Base-by-base conservation (phyloP, 345 rosid species). In the Camelina hispida region DNA sequence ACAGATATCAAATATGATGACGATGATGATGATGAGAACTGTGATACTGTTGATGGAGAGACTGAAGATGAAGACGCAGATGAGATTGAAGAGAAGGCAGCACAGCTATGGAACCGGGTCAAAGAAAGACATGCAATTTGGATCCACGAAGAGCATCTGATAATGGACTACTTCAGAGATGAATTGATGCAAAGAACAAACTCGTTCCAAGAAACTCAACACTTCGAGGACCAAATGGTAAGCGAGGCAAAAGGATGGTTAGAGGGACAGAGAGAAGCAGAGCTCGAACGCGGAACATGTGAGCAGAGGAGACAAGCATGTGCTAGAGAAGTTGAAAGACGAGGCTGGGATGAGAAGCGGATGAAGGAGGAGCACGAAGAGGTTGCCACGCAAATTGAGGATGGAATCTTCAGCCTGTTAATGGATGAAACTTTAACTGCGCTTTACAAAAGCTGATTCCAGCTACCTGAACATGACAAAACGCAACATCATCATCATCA, bases 141-240 rank as follows among this genome's bases (percentile, higher is more conserved):
- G 71, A 81, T 44, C 23, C 69, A 50, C 79, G 62, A 70, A 47
- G 82, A 81, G 8, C 80, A 76, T 55, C 75, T 85, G 16, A 42
- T 89, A 63, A 34, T 85, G 74, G 88, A 87, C 69, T 84, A 85
- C 28, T 85, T 89, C 61, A 66, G 63, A 74, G 87, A 83, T 9
- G 88, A 85, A 81, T 0, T 86, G 61, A 18, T 28, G 18, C 44
- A 74, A 64, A 62, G 60, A 15, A 56, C 35, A 47, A 15, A 68
- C 22, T 70, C 58, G 6, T 11, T 61, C 43, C 77, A 51, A 13
- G 35, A 74, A 38, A 4, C 51, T 23, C 35, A 50, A 7, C 59
- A 68, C 61, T 22, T 58, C n/a, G 79, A 74, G 6, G 1, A 37
- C 9, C 77, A 75, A 42, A 23, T 83, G 68, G 42, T 87, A n/a